Percentiles rank a stretch among this genome's conserved stretches.
Conservation (phyloP, 2,329 filamentous ascomycete species). For the Cercospora sp. region DNA sequence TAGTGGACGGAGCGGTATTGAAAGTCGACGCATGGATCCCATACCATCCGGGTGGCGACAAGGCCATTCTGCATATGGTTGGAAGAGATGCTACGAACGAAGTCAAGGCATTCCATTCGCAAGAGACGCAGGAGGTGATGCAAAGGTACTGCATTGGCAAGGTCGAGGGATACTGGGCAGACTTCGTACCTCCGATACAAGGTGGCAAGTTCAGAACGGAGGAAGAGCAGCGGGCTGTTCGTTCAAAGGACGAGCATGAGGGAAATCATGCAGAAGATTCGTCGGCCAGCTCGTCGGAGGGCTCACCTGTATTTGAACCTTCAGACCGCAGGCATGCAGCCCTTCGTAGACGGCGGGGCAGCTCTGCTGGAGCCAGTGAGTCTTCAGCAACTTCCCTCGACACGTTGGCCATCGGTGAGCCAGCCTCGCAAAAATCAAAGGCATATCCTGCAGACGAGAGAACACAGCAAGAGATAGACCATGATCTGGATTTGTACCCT, state of each 20-base stretch:
- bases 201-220: constrained; percentile 72
- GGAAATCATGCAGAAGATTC: constrained; percentile 39
- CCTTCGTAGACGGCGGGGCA: constrained; percentile 42
- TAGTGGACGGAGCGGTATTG: constrained; percentile 76
- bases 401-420: constrained; percentile 48
- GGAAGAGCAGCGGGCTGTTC: constrained; percentile 37
- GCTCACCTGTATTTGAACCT: constrained; percentile 60
- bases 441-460: constrained; percentile 62
- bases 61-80: constrained; percentile 89
- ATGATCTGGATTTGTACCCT: constrained; percentile 80
- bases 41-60: constrained; percentile 90
- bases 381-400: constrained; percentile 64
- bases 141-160: constrained; percentile 77
- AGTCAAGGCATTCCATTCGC: constrained; percentile 89
- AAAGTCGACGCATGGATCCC: constrained; percentile 86
- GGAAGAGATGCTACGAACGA: constrained; percentile 74
- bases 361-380: constrained; percentile 35
- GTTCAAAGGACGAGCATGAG: constrained; percentile 25
- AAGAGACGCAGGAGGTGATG: constrained; percentile 75
- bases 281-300: constrained; percentile 57
- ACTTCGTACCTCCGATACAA: constrained; percentile 89
- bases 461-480: constrained; percentile 71
- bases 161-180: constrained; percentile 78
- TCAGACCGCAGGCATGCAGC: constrained; percentile 41
- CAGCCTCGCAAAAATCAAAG: constrained; percentile 39